These are phyloP conservation scores for Sporisorium exsertum DNA, from an alignment of 1,284 basidiomycete genomes.

Conservation along the genomic window DNA sequence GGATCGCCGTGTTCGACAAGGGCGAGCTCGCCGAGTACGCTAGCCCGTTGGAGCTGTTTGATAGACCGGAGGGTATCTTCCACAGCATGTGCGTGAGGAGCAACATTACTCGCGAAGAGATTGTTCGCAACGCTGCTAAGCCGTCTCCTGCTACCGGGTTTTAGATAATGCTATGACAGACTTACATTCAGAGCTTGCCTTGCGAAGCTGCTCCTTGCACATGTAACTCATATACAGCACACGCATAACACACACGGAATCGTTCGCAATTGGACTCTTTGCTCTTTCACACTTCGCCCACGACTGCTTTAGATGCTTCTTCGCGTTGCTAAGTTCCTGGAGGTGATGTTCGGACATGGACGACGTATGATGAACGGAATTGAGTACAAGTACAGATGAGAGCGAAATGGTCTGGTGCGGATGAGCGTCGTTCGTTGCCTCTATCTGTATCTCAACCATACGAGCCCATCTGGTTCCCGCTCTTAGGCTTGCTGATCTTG, in stretches of 20 bases:
- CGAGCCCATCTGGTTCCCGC: constrained; percentile 53
- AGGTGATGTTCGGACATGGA: not conserved
- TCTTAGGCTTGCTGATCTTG: constrained; percentile 53
- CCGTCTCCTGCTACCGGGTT: not conserved
- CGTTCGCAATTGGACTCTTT: not conserved
- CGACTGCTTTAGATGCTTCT: not conserved
- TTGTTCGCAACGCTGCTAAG: constrained; percentile 38
- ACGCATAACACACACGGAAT: not conserved
- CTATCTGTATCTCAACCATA: constrained; percentile 20
- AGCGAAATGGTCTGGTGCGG: too few relatives aligned
- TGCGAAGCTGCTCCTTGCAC: too few relatives aligned
- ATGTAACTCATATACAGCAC: not conserved
- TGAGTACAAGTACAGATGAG: not conserved
- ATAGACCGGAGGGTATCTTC: constrained; percentile 75
- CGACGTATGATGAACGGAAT: not conserved
- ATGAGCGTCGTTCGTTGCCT: not conserved
- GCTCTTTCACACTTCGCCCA: not conserved
- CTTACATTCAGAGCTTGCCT: too few relatives aligned
- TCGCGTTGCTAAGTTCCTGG: too few relatives aligned
- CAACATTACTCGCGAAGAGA: constrained; percentile 75
- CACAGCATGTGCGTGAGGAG: constrained; percentile 80
- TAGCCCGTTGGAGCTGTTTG: constrained; percentile 76
- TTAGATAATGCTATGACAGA: not conserved
- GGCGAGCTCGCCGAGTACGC: constrained; percentile 81
- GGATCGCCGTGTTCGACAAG: constrained; percentile 81